phyloP scores from a whole-genome alignment of 2,329 filamentous ascomycete genomes.

The Ophiostoma sp. region DNA sequence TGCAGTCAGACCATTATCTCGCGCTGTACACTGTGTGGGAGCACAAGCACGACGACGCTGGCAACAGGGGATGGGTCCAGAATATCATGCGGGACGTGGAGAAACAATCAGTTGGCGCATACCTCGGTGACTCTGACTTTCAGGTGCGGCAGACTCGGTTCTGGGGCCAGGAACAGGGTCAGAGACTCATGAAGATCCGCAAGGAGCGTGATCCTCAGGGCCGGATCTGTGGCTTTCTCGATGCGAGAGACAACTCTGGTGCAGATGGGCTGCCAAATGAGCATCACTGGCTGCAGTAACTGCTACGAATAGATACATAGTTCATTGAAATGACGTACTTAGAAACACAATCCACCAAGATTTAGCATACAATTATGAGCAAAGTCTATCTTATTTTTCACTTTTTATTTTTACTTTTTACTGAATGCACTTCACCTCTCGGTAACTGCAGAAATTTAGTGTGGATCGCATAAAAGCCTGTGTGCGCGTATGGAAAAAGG shows the following conservation, averaged over 20 bases:
- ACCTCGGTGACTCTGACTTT: conserved; percentile 57
- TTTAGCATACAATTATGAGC: not conserved
- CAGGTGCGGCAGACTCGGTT: conserved; percentile 48
- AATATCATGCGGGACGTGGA: conserved; percentile 44
- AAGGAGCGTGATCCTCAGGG: conserved; percentile 26
- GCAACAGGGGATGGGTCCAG: conserved; percentile 48
- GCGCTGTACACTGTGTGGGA: conserved; percentile 55
- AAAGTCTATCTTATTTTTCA: too few relatives aligned
- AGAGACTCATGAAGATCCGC: conserved; percentile 24
- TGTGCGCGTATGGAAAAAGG: too few relatives aligned
- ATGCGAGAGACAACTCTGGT: conserved; percentile 26
- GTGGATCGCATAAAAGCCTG: too few relatives aligned
- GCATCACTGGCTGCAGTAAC: conserved; percentile 21
- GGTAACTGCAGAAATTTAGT: too few relatives aligned
- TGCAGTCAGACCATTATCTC: conserved; percentile 59
- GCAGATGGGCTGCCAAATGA: conserved; percentile 23
- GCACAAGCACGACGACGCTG: conserved; percentile 45
- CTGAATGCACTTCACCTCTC: too few relatives aligned
- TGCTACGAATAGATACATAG: too few relatives aligned
- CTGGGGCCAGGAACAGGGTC: conserved; percentile 44
- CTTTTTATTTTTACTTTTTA: too few relatives aligned
- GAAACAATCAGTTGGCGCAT: conserved; percentile 48
- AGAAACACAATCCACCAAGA: too few relatives aligned
- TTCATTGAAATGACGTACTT: too few relatives aligned
- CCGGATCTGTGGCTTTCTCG: conserved; percentile 27